Evolutionary conservation across 139 green algal species (phyloP).

Genomic region (Pycnococcus provasolii): DNA sequence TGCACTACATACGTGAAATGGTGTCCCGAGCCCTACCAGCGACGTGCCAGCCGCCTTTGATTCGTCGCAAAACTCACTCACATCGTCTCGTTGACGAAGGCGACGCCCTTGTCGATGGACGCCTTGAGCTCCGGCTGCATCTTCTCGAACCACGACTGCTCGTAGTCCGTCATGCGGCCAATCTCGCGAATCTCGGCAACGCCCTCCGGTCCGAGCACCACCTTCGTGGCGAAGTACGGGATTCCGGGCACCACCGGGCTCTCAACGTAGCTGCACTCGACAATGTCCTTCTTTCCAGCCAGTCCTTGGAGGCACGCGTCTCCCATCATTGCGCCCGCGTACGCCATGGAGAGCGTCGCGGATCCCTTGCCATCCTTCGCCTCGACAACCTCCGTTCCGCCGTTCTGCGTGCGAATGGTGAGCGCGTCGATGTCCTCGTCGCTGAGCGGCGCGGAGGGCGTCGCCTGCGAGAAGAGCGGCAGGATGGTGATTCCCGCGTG

Average conservation of each 20-base stretch:
- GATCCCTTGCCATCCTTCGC: constrained; percentile 46
- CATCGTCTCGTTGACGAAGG: constrained; percentile 24
- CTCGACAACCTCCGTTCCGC: constrained; percentile 87
- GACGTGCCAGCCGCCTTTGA: no score
- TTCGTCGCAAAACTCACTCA: no score
- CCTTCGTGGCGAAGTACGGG: constrained; percentile 88
- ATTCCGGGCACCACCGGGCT: constrained; percentile 54
- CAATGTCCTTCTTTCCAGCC: constrained; percentile 56
- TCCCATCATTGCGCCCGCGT: constrained; percentile 88
- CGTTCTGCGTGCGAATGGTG: constrained; percentile 95
- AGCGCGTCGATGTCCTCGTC: constrained; percentile 76
- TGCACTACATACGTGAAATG: no score
- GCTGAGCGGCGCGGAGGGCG: constrained; percentile 33
- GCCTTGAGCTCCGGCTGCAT: constrained; percentile 27
- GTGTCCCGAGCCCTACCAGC: no score
- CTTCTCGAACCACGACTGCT: constrained; percentile 64
- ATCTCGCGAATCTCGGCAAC: constrained; percentile 64
- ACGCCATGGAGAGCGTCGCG: constrained; percentile 50
- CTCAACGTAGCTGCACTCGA: constrained; percentile 77
- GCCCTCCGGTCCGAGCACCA: constrained; percentile 37
- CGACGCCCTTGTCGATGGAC: constrained; percentile 37
- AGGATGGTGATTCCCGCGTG: constrained; percentile 97
- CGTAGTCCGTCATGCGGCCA: constrained; percentile 70
- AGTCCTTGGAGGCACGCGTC: constrained; percentile 84
- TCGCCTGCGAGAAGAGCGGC: constrained; percentile 84